phyloP scores from a whole-genome alignment of 257 asterid species.

The Parsonsia alboflavescens region DNA sequence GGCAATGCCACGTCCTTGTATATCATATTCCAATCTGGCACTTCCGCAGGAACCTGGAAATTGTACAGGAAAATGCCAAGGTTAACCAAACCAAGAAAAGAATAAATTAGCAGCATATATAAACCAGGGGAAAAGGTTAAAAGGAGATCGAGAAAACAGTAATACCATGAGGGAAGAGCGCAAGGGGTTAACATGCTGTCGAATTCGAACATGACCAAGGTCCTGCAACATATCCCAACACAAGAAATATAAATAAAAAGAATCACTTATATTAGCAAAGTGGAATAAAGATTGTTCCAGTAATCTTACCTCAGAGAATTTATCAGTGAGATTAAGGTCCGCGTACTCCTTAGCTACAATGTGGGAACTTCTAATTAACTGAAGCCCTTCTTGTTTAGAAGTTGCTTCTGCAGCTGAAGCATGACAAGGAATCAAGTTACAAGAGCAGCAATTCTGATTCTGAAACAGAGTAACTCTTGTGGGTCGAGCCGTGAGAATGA shows the following conservation, averaged over 20 bases:
- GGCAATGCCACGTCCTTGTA: constrained; percentile 70
- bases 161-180: constrained; percentile 61
- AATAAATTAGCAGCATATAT: not conserved
- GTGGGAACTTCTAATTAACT: constrained; percentile 39
- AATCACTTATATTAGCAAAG: not conserved
- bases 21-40: constrained; percentile 74
- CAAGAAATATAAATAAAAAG: not conserved
- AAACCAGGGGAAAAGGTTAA: not conserved
- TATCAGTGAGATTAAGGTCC: constrained; percentile 71
- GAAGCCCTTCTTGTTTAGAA: constrained; percentile 26
- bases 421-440: constrained; percentile 7
- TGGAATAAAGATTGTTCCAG: not conserved
- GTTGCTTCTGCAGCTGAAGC: constrained; percentile 17
- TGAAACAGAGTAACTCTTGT: not conserved
- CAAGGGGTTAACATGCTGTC: constrained; percentile 95
- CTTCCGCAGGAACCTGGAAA: constrained; percentile 66
- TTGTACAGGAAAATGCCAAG: constrained; percentile 8
- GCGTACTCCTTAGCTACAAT: constrained; percentile 80
- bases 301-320: constrained; percentile 42
- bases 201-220: constrained; percentile 81
- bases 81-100: not conserved
- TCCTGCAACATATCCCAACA: constrained; percentile 43
- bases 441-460: not conserved
- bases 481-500: not conserved
- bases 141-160: constrained; percentile 7